Percentiles rank a stretch among this genome's conserved stretches.
Evolutionary conservation across 73 alveolate genomes (phyloP).

Genomic region (Uronychia setigera): DNA sequence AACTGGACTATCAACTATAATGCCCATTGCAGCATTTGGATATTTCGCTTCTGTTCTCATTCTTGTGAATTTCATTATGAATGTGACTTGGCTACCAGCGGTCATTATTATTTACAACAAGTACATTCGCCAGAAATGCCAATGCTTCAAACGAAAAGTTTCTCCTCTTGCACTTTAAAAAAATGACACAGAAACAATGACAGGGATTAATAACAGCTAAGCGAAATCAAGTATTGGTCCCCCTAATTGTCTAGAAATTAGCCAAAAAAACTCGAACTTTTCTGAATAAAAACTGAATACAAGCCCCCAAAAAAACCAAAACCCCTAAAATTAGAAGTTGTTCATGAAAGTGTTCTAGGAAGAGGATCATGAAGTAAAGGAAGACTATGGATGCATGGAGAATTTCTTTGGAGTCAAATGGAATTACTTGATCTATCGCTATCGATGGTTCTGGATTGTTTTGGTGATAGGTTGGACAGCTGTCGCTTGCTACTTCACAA

Average conservation of each 20-base stretch:
- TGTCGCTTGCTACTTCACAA: background rate
- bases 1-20: slow-evolving; percentile 7
- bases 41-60: slow-evolving; percentile 6
- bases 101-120: slow-evolving; percentile 3
- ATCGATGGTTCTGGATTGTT: background rate
- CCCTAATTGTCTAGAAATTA: background rate
- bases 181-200: background rate
- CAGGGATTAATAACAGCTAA: too few species aligned
- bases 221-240: background rate
- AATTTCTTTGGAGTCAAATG: slow-evolving; percentile 13
- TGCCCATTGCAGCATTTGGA: slow-evolving; percentile 17
- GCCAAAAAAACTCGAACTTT: too few species aligned
- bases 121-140: background rate
- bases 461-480: background rate
- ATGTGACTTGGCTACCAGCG: slow-evolving; percentile 5
- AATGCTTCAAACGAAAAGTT: background rate
- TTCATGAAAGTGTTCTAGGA: too few species aligned
- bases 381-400: too few species aligned
- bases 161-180: background rate
- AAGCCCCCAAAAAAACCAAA: background rate
- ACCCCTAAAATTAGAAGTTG: too few species aligned
- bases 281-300: background rate
- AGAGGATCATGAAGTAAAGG: too few species aligned
- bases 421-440: background rate
- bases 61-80: slow-evolving; percentile 1